Base-by-base conservation (phyloP, 1,139 yeast species). In the Suzukiozyma palmioleophila region DNA sequence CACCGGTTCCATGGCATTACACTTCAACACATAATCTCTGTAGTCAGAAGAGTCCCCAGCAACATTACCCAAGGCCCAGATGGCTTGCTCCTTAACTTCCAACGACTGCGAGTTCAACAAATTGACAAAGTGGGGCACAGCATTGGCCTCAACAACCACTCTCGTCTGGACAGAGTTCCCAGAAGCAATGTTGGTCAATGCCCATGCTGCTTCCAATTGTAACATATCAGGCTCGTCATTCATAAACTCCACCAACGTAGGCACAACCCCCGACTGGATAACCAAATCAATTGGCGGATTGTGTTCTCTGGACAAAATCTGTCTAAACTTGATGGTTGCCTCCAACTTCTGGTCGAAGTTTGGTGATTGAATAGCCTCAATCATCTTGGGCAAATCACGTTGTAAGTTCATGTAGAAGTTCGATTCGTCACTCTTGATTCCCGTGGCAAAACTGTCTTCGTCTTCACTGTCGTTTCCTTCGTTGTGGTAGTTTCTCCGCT, bases 191-290 rank as follows among this genome's bases (percentile, higher is more conserved):
- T 92, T 92, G 41, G 98, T 94, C 54, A 92, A 76, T 14, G 98
- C 97, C 98, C 98, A 94, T 8, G 98, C 97, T 11, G 97, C 96
- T 69, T 92, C 98, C 57, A 92, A 79, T 65, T 92, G 98, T 52
- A 94, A 75, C 76, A 85, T 79, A 55, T 87, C 90, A 3, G 89
- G 86, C 59, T 83, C 87, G 38, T 79, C 76, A 40, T 83, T 81
- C 87, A 92, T 84, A 55, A 90, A 89, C 54, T 79, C 82, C 40
- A 94, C 97, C 61, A 92, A 79, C 41, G 82, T 80, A 41, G 96
- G 95, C 39, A 92, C 94, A 28, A 90, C 97, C 33, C 97, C 97
- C 42, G 90, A 76, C 58, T 87, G 84, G 50, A 94, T 90, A 39
- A 94, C 97, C 48, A 86, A 73, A 62, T 89, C 94, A 55, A 92